Evolutionary conservation across 2,329 filamentous ascomycete species (phyloP).

Genomic region (Colletotrichum trifolii): DNA sequence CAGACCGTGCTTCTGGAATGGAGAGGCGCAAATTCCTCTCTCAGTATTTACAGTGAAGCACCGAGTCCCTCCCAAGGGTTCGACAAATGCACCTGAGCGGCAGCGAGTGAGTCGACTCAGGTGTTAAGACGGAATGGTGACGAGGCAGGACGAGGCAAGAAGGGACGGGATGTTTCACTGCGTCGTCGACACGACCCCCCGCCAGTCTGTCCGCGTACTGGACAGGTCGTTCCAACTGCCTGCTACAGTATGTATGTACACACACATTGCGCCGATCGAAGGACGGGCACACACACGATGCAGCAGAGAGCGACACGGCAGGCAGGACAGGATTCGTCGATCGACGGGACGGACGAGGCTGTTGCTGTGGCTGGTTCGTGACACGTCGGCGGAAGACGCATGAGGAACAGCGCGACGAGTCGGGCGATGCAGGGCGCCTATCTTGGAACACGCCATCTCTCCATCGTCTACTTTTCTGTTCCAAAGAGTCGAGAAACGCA

Average conservation of each 20-base stretch:
- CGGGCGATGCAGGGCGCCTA: slow-evolving; percentile 15
- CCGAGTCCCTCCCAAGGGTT: background rate
- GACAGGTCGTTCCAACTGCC: background rate
- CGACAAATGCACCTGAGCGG: slow-evolving; percentile 1
- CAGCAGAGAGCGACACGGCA: background rate
- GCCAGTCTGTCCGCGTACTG: background rate
- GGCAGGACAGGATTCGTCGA: slow-evolving; percentile 6
- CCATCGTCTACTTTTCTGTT: too few relatives aligned
- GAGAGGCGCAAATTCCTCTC: too few relatives aligned
- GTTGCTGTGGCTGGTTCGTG: slow-evolving; percentile 20
- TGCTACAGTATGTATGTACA: background rate
- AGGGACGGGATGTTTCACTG: slow-evolving; percentile 3
- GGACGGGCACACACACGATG: background rate
- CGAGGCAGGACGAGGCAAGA: slow-evolving; percentile 3
- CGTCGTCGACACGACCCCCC: background rate
- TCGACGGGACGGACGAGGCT: slow-evolving; percentile 9
- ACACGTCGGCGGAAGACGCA: slow-evolving; percentile 3
- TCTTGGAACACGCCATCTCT: background rate
- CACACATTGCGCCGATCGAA: slow-evolving; percentile 1
- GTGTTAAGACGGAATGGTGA: slow-evolving; percentile 5
- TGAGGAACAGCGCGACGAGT: slow-evolving; percentile 6
- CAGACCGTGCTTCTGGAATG: slow-evolving; percentile 6
- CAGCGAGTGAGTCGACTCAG: background rate
- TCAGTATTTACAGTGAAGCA: too few relatives aligned
- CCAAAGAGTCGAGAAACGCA: too few relatives aligned